Conservation (phyloP, 257 asterid species). For the Petrea volubilis region DNA sequence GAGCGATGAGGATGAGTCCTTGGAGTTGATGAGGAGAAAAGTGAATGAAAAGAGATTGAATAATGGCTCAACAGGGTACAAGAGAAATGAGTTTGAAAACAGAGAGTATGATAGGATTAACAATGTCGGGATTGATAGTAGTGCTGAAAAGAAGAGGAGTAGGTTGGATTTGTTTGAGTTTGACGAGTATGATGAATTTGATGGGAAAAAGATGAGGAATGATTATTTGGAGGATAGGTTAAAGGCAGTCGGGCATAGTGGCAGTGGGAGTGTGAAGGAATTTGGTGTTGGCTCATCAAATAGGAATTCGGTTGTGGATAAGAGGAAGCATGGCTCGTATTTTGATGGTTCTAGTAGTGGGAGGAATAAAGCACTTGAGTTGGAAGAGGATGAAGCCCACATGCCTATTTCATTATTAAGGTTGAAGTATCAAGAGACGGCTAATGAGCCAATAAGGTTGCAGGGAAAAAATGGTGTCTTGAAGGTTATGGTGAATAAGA, state of each 20-base stretch:
- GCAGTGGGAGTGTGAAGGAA: constrained; percentile 40
- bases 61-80: constrained; percentile 41
- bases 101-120: constrained; percentile 38
- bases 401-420: constrained; percentile 63
- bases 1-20: constrained; percentile 72
- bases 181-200: constrained; percentile 79
- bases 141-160: constrained; percentile 60
- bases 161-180: constrained; percentile 85
- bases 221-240: constrained; percentile 38
- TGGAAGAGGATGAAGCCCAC: constrained; percentile 63
- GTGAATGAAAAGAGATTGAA: constrained; percentile 44
- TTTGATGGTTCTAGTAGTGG: constrained; percentile 52
- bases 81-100: constrained; percentile 38
- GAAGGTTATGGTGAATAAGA: constrained; percentile 92
- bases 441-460: constrained; percentile 71
- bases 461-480: constrained; percentile 97
- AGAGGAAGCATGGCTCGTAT: constrained; percentile 47
- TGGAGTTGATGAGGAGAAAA: constrained; percentile 66
- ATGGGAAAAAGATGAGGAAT: constrained; percentile 57
- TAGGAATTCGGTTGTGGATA: constrained; percentile 47
- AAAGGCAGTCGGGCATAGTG: constrained; percentile 33
- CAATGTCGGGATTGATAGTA: constrained; percentile 41
- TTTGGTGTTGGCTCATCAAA: constrained; percentile 41
- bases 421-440: constrained; percentile 52
- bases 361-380: constrained; percentile 35